These are phyloP conservation scores for Fusarium sp. DNA, from an alignment of 2,329 filamentous ascomycete species.

Conservation along the genomic window DNA sequence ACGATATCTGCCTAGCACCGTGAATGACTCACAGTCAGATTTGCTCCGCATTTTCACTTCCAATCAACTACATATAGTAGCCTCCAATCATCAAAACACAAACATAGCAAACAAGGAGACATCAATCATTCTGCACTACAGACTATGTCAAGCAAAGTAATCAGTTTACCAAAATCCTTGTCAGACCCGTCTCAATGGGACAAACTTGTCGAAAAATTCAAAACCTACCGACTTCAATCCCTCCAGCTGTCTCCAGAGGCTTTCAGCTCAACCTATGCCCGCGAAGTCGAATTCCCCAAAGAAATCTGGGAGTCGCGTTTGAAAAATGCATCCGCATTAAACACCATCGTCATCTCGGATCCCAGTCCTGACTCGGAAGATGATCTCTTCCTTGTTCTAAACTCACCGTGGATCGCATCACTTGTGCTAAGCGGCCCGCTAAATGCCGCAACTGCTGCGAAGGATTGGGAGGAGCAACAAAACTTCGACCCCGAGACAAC, in stretches of 20 bases:
- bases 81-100: too few species aligned
- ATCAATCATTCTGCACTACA: too few species aligned
- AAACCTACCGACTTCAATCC: constrained; percentile 24
- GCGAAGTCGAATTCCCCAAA: constrained; percentile 1
- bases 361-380: not conserved
- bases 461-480: constrained; percentile 2
- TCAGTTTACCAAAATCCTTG: constrained; percentile 4
- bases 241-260: constrained; percentile 24
- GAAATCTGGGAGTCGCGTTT: constrained; percentile 20
- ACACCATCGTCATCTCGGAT: not conserved
- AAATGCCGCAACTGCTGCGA: not conserved
- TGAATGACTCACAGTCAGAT: too few species aligned
- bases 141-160: not conserved
- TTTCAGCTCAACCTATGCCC: constrained; percentile 28
- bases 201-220: constrained; percentile 13
- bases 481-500: not conserved
- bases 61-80: too few species aligned
- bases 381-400: not conserved
- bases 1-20: too few species aligned
- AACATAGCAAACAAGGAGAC: too few species aligned
- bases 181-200: constrained; percentile 4
- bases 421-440: constrained; percentile 30
- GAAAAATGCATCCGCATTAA: constrained; percentile 12
- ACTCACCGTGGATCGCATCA: constrained; percentile 26
- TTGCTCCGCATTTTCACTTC: too few species aligned